These are phyloP conservation scores for Stentor coeruleus DNA, from an alignment of 73 alveolate genomes.

Conservation along the genomic window DNA sequence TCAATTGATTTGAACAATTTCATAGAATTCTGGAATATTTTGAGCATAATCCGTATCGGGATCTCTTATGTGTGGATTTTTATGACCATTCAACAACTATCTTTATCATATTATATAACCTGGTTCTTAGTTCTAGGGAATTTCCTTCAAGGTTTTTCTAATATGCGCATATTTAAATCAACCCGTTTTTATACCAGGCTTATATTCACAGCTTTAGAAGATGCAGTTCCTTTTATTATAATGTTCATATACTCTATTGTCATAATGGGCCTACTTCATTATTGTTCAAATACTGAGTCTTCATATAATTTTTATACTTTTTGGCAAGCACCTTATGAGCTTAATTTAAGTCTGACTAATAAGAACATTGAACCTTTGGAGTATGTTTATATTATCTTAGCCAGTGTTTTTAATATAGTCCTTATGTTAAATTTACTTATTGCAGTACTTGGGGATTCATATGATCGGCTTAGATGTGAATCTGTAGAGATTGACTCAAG, in stretches of 20 bases:
- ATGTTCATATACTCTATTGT: neutral
- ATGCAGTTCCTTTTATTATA: neutral
- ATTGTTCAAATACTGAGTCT: neutral
- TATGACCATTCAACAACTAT: neutral
- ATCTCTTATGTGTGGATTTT: neutral
- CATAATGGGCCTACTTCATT: neutral
- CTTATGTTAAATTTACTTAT: neutral
- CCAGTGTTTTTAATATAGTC: neutral
- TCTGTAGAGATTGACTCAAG: neutral
- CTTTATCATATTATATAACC: too few species aligned
- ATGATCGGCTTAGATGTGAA: neutral
- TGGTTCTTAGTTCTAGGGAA: neutral
- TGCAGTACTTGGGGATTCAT: neutral
- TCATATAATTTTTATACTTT: too few species aligned
- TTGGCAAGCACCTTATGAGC: constrained; percentile 10
- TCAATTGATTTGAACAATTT: neutral
- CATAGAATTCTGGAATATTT: neutral
- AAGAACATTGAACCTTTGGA: neutral
- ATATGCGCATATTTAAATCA: neutral
- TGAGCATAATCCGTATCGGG: neutral
- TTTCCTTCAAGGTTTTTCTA: neutral
- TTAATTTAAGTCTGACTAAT: too few species aligned
- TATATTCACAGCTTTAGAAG: neutral
- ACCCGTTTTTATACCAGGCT: neutral
- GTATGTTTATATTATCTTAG: neutral